Base-by-base conservation (phyloP, 2,329 filamentous ascomycete genomes). In the Stagonosporopsis cucurbitacearum region DNA sequence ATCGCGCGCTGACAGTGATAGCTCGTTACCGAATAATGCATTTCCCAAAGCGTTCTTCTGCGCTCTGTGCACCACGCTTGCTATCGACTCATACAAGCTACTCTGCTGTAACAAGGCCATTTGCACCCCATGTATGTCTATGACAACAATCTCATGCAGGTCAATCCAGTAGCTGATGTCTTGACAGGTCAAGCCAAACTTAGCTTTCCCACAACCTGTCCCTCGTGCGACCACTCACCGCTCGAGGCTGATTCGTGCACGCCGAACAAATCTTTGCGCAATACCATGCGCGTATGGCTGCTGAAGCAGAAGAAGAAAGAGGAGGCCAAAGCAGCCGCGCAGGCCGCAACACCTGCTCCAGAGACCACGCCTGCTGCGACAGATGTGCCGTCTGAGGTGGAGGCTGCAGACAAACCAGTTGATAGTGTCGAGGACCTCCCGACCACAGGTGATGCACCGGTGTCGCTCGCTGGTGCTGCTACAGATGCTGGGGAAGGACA, bases 31-130 rank as follows among this genome's bases (percentile, higher is more conserved):
- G 19, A 86, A 89, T 63, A 91, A 94, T 68, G 91, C 95, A 60
- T 92, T 97, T 54, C 95, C 95, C n/a, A 92, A 93, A 70, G 97
- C 96, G 82, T 84, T 99, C 62, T 90, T 93, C 77, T 99, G 95
- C 81, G 92, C 92, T 48, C 91, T 92, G 66, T 99, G 95, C 79
- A 95, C 90, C 79, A 92, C 91, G 75, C 83, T 98, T 55, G 93
- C 92, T 26, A 81, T 96, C 62, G 96, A 97, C 74, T 91, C 94
- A 8, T 96, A 92, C 75, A 90, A 93, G 61, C 82, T 97, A 25
- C 91, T 93, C 1, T 99, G 95, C 78, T 99, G 95, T 76, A 95
- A 97, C 71, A 94, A 96, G 73, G 88, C 90, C 36, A 96, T 98
- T 55, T 98, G 95, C 81, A 90, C 94, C 71, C 84, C 82, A 63